Evolutionary conservation across 176 grass and related monocot genomes (phyloP).

Genomic region (Oryza brachyantha): DNA sequence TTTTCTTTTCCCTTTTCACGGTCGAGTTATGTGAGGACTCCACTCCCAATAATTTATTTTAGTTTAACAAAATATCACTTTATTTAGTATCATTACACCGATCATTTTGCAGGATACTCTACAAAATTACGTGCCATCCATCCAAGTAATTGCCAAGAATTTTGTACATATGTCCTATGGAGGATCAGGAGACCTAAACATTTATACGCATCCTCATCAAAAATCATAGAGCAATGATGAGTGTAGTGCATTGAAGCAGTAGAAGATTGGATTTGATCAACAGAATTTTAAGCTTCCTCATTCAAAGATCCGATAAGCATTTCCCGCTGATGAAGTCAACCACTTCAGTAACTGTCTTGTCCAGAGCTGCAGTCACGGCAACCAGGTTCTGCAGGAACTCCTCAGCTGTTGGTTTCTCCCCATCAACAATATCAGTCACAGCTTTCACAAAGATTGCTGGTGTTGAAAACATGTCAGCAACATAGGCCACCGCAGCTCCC

Average conservation of each 20-base stretch:
- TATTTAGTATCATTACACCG: slow-evolving; percentile 5
- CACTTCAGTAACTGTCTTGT: slow-evolving; percentile 47
- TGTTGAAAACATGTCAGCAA: slow-evolving; percentile 65
- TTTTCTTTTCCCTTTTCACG: no score
- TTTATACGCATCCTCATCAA: background rate
- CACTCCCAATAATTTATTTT: background rate
- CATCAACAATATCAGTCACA: slow-evolving; percentile 87
- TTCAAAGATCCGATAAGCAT: slow-evolving; percentile 64
- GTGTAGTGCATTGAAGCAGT: background rate
- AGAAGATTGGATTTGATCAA: background rate
- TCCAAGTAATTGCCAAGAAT: slow-evolving; percentile 9
- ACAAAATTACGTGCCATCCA: background rate
- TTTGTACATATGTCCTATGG: slow-evolving; percentile 35
- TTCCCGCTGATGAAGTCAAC: slow-evolving; percentile 66
- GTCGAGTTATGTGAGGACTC: background rate
- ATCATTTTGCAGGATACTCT: slow-evolving; percentile 16
- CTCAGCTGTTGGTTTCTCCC: slow-evolving; percentile 77
- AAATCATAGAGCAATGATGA: background rate
- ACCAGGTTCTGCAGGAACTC: slow-evolving; percentile 81
- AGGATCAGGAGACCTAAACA: background rate
- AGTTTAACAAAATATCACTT: slow-evolving; percentile 6
- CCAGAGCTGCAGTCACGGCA: slow-evolving; percentile 58
- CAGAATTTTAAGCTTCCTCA: background rate
- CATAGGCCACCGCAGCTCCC: slow-evolving; percentile 92
- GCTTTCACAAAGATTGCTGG: slow-evolving; percentile 84